Conservation (phyloP, 768 basidiomycete genomes). For the Gloeostereum incarnatum region DNA sequence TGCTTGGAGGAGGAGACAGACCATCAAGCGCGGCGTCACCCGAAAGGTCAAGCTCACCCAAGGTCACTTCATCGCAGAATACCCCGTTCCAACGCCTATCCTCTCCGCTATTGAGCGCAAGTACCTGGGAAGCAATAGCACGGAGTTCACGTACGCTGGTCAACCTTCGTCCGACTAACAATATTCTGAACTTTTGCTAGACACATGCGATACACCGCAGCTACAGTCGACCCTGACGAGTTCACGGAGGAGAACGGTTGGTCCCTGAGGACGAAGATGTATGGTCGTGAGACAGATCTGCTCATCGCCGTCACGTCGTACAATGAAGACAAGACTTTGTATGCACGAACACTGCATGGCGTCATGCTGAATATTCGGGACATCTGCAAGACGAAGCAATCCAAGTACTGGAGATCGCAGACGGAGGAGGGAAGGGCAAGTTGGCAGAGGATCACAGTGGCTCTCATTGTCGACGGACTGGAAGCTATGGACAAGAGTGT, state of each 20-base stretch:
- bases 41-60: conserved; percentile 67
- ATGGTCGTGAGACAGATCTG: conserved; percentile 85
- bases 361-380: conserved; percentile 98
- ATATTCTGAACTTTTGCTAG: conserved; percentile 18
- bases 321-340: conserved; percentile 90
- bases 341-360: conserved; percentile 86
- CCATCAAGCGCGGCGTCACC: conserved; percentile 64
- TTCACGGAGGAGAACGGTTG: conserved; percentile 75
- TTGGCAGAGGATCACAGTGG: conserved; percentile 90
- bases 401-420: conserved; percentile 80
- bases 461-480: conserved; percentile 87
- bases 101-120: conserved; percentile 56
- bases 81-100: conserved; percentile 58
- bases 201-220: conserved; percentile 95
- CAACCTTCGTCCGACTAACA: neutral
- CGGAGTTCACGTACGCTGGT: conserved; percentile 62
- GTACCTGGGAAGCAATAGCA: conserved; percentile 46
- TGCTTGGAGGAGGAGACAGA: conserved; percentile 57
- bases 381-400: conserved; percentile 93
- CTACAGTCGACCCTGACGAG: conserved; percentile 87
- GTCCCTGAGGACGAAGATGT: conserved; percentile 75
- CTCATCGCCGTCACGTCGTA: conserved; percentile 93
- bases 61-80: conserved; percentile 68
- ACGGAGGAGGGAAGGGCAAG: conserved; percentile 78
- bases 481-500: conserved; percentile 95